Percentiles rank a stretch among this genome's conserved stretches.
phyloP scores from a whole-genome alignment of 371 early-diverging fungal genomes.

The Apophysomyces trapeziformis region DNA sequence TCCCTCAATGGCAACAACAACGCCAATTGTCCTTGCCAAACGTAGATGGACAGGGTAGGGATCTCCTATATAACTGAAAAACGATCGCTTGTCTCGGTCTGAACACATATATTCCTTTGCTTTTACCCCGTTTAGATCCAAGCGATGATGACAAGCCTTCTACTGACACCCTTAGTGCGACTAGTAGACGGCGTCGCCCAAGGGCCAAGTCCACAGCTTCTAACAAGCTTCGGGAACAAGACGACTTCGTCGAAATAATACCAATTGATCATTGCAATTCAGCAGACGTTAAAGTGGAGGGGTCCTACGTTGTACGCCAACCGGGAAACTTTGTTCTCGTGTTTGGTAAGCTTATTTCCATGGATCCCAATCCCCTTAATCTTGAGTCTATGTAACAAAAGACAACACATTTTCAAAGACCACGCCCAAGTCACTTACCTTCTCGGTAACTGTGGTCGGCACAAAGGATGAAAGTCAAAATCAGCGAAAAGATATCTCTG shows the following conservation, averaged over 20 bases:
- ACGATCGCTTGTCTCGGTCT: background rate
- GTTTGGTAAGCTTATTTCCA: conserved; percentile 34
- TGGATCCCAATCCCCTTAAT: background rate
- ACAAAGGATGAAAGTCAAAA: conserved; percentile 21
- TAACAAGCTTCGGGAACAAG: conserved; percentile 24
- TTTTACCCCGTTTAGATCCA: background rate
- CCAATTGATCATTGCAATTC: conserved; percentile 41
- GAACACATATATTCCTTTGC: background rate
- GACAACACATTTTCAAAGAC: conserved; percentile 91
- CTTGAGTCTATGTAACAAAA: conserved; percentile 21
- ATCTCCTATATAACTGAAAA: background rate
- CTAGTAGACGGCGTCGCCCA: conserved; percentile 13
- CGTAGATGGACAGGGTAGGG: background rate
- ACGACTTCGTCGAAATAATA: conserved; percentile 31
- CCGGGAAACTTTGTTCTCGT: conserved; percentile 47
- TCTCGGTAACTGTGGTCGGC: conserved; percentile 65
- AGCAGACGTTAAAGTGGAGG: conserved; percentile 27
- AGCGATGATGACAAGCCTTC: conserved; percentile 6
- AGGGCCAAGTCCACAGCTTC: conserved; percentile 32
- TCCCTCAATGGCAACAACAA: conserved; percentile 22
- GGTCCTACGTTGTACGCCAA: conserved; percentile 37
- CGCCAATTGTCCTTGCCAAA: conserved; percentile 20
- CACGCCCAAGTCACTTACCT: conserved; percentile 86
- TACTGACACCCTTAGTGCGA: background rate
- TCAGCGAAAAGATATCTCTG: conserved; percentile 48